Evolutionary conservation across 2,329 filamentous ascomycete genomes (phyloP), one percentile per base, ranked within the genome.

Genomic region (Aspergillus proliferans): DNA sequence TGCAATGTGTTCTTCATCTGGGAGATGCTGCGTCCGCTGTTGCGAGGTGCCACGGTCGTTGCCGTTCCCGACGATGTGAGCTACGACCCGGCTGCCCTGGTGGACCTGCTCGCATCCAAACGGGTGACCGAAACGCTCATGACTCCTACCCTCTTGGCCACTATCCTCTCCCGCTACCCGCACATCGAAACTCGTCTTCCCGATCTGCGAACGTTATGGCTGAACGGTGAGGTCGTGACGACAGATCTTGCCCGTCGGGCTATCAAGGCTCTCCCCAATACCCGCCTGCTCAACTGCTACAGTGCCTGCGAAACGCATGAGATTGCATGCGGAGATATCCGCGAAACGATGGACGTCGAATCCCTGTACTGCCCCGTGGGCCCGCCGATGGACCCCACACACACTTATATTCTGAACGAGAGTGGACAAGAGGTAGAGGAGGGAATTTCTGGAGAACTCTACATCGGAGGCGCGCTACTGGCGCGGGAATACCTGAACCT

Each of bases 1-100:
- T 91, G 87, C 71, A 92, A 91, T 73, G 87, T 91, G 51, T 92
- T 91, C 67, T 92, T 92, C 63, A 78, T 91, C 43, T 92, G 87
- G 87, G 87, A 92, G 65, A 90, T 91, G 49, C 67, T 92, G 47
- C 84, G 87, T 4, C 87, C 87, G 7, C 73, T 92, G 41, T 65
- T 92, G 47, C 80, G 87, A 47, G 87, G 87, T 57, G 87, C 86
- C 2, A 88, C 87, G 0, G 85, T 88, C 4, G 79, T 90, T 19
- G 80, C 84, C 3, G 82, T 91, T 14, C 85, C 87, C 1, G 87
- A 92, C 58, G 82, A 87, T 57, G 79, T 78, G 33, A 90, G 86
- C 69, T 91, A 90, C 59, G 87, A 92, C 55, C 87, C 87, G 0
- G 79, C 82, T 30, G 80, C 84, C 43, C 79, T 92, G 22, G 85